Base-by-base conservation (phyloP, 2,329 filamentous ascomycete species). In the Exutisphaerella laricina region DNA sequence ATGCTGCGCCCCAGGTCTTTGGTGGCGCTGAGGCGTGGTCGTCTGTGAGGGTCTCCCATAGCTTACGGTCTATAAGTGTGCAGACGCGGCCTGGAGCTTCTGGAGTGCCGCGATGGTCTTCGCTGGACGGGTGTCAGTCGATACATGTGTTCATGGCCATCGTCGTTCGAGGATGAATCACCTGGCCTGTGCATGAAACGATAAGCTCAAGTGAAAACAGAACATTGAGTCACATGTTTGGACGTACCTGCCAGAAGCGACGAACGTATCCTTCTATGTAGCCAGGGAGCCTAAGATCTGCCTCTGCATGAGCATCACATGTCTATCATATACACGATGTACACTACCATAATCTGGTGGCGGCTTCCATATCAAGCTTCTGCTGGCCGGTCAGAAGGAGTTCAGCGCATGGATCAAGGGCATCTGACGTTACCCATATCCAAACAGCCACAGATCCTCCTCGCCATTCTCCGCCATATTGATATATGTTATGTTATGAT, bases 301-400 rank as follows among this genome's bases (percentile, higher is more conserved):
- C 20, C n/a, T n/a, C n/a, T n/a, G n/a, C n/a, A n/a, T n/a, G n/a
- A n/a, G n/a, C n/a, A n/a, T n/a, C n/a, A n/a, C n/a, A n/a, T n/a
- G n/a, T 8, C 6, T 30, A 12, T 9, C 28, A 30, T 5, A 12
- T 12, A n/a, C 28, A 30, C 28, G 16, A n/a, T 35, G 9, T 5
- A 2, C 9, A 16, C 18, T 82, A 96, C 90, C 90, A 64, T 85
- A 96, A 63, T 95, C 86, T 54, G 92, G 92, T 49, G 92, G 92
- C 43, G 92, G 90, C 66, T 97, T 98, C 89, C 89, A 98, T 58
- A 98, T 96, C 63, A 98, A 70, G 65, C 88, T 95, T 69, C 90
- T 92, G 51, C 28, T 26, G n/a, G n/a, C n/a, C n/a, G n/a, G n/a
- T n/a, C 14, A 26, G 13, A 22, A 46, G 26, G 35, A 57, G 50